Percentiles rank a stretch among this genome's conserved stretches.
Evolutionary conservation across 2,329 filamentous ascomycete species (phyloP).

Genomic region (Trichoderma semiorbis): DNA sequence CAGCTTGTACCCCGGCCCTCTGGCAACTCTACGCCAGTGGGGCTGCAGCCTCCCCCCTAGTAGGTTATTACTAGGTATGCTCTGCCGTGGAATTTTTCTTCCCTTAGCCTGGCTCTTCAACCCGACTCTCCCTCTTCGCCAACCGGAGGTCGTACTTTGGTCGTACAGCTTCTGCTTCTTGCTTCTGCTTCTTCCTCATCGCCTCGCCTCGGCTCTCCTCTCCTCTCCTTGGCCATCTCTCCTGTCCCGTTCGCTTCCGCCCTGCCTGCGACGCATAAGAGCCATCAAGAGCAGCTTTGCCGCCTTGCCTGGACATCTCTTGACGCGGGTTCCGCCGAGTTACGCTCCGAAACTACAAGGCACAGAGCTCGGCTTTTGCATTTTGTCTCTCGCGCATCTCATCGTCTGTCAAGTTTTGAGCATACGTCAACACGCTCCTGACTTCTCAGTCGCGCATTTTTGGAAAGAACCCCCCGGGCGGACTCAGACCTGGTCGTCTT

Average conservation of each 20-base stretch:
- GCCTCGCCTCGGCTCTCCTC: conserved; percentile 15
- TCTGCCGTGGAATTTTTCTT: conserved; percentile 20
- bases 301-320: conserved; percentile 12
- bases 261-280: conserved; percentile 15
- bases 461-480: neutral
- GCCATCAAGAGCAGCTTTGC: conserved; percentile 16
- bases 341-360: conserved; percentile 10
- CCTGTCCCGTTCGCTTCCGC: neutral
- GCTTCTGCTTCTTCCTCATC: conserved; percentile 1
- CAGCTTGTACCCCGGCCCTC: conserved; percentile 1
- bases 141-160: conserved; percentile 6
- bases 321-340: conserved; percentile 17
- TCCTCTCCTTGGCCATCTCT: conserved; percentile 19
- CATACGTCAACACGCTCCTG: neutral
- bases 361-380: conserved; percentile 5
- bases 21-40: neutral
- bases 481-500: neutral
- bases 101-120: conserved; percentile 15
- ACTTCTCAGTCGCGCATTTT: neutral
- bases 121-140: conserved; percentile 17
- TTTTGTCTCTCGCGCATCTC: conserved; percentile 4
- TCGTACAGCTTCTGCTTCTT: conserved; percentile 5
- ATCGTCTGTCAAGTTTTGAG: neutral
- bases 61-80: conserved; percentile 16
- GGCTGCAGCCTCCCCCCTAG: conserved; percentile 12